phyloP scores from a whole-genome alignment of 352 stramenopile genomes.

The Phytophthora syringae region DNA sequence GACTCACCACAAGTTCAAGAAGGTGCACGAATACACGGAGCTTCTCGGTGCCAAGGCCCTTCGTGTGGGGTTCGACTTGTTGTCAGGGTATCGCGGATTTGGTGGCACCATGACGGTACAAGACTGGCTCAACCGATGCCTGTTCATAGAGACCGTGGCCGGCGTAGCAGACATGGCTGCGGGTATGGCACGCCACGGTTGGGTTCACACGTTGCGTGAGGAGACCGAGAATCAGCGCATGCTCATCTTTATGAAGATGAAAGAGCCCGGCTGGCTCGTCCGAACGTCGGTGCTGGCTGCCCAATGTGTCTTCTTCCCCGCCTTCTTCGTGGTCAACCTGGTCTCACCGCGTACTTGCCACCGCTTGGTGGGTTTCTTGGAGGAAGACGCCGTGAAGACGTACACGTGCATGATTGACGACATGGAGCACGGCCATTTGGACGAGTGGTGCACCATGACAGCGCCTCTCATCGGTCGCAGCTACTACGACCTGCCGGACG shows the following conservation, averaged over 20 bases:
- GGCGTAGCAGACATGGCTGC: conserved; percentile 79
- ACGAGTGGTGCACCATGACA: conserved; percentile 62
- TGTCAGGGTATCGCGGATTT: conserved; percentile 54
- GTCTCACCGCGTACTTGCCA: conserved; percentile 86
- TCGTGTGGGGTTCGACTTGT: conserved; percentile 52
- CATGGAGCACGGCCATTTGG: conserved; percentile 85
- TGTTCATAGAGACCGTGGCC: conserved; percentile 83
- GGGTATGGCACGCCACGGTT: conserved; percentile 75
- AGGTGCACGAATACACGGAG: conserved; percentile 48
- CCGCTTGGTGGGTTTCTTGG: conserved; percentile 91
- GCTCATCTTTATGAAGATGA: conserved; percentile 91
- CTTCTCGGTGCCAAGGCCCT: conserved; percentile 43
- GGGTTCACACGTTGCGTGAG: conserved; percentile 90
- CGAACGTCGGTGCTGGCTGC: conserved; percentile 75
- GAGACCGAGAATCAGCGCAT: conserved; percentile 95
- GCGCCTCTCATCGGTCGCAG: conserved; percentile 74
- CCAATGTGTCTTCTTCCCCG: conserved; percentile 87
- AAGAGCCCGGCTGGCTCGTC: conserved; percentile 78
- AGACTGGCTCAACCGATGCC: conserved; percentile 72
- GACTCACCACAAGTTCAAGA: conserved; percentile 42
- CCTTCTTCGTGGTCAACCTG: conserved; percentile 86
- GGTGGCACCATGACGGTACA: conserved; percentile 59
- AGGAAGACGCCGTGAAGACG: conserved; percentile 90
- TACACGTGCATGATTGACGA: conserved; percentile 91
- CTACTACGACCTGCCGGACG: conserved; percentile 86